phyloP scores from a whole-genome alignment of 176 grass and related monocot genomes.

The Pontederia crassipes region DNA sequence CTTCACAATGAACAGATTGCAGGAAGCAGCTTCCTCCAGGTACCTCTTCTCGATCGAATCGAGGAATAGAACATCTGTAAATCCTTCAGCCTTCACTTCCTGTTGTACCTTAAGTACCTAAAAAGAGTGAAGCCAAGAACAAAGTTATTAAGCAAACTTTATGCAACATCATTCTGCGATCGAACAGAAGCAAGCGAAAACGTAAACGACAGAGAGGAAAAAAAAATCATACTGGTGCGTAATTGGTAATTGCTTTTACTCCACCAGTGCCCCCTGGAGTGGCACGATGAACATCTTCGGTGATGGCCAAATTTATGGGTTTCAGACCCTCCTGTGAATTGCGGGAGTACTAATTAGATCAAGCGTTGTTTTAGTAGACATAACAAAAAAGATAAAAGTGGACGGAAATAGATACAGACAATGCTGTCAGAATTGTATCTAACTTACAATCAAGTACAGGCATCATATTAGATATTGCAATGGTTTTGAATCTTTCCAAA shows the following conservation, averaged over 20 bases:
- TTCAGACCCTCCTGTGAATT: slow-evolving; percentile 49
- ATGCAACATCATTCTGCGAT: neutral
- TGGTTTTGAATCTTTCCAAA: too few species aligned
- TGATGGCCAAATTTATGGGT: slow-evolving; percentile 56
- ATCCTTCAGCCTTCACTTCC: slow-evolving; percentile 60
- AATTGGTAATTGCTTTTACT: slow-evolving; percentile 90
- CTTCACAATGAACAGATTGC: slow-evolving; percentile 89
- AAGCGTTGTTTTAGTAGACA: neutral
- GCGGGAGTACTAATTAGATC: neutral
- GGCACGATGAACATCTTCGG: slow-evolving; percentile 55
- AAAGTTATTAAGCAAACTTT: neutral
- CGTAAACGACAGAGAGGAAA: neutral
- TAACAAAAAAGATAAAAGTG: neutral
- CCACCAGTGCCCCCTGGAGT: slow-evolving; percentile 73
- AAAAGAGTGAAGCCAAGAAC: neutral
- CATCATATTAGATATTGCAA: too few species aligned
- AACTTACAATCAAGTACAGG: too few species aligned
- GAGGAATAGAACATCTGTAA: slow-evolving; percentile 84
- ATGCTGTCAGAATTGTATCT: too few species aligned
- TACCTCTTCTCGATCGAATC: slow-evolving; percentile 69
- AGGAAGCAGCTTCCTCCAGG: slow-evolving; percentile 81
- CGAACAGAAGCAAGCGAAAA: neutral
- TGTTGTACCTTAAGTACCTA: slow-evolving; percentile 70
- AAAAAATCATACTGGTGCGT: slow-evolving; percentile 56
- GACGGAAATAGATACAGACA: too few species aligned